Evolutionary conservation across 768 basidiomycete species (phyloP).

Genomic region (Mycena indigotica): DNA sequence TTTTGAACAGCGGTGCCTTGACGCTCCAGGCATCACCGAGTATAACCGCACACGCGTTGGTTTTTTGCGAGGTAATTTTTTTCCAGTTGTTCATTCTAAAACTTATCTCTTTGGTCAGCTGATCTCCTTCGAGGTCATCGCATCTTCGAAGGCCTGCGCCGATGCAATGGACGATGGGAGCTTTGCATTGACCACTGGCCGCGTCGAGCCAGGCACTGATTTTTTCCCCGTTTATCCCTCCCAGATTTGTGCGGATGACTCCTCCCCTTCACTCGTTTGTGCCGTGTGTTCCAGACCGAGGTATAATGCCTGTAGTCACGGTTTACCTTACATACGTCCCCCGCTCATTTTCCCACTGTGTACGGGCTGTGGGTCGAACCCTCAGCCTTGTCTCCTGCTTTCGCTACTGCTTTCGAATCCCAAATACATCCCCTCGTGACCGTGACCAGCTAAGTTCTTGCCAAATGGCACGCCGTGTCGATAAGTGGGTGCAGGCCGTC

Average conservation of each 20-base stretch:
- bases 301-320: not conserved
- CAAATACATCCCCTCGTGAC: not conserved
- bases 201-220: not conserved
- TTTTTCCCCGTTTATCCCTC: not conserved
- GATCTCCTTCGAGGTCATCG: conserved; percentile 56
- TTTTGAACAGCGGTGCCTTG: conserved; percentile 50
- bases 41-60: conserved; percentile 46
- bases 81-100: too few relatives aligned
- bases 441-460: not conserved
- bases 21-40: conserved; percentile 42
- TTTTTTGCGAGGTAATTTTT: conserved; percentile 53
- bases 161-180: conserved; percentile 29
- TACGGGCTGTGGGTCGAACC: not conserved
- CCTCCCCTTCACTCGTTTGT: not conserved
- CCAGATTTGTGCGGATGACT: not conserved
- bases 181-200: conserved; percentile 8
- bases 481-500: not conserved
- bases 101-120: too few relatives aligned
- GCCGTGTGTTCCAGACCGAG: not conserved
- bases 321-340: not conserved
- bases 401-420: not conserved
- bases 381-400: not conserved
- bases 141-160: conserved; percentile 55
- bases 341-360: not conserved
- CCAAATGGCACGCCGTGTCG: not conserved